Base-by-base conservation (phyloP, 768 basidiomycete genomes). In the Tremella yokohamensis region DNA sequence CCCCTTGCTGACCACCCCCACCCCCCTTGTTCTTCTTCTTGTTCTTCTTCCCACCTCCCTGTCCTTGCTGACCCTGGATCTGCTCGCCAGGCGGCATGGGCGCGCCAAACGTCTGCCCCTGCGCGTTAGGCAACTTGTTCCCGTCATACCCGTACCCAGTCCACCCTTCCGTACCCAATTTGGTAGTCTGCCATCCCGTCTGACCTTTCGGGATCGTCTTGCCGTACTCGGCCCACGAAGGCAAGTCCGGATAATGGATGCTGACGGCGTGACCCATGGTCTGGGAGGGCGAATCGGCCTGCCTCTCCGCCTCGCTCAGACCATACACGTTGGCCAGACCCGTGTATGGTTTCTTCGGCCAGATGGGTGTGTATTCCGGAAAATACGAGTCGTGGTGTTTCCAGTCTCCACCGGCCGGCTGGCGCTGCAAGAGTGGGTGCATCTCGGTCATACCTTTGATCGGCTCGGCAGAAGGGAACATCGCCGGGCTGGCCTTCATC, bases 301-400 rank as follows among this genome's bases (percentile, higher is more conserved):
- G 62, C 13, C 40, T 18, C 40, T 69, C 65, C 4, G 58, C 62
- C 20, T 54, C 56, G 1, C 52, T 63, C 4, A 72, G 55, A 8
- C 56, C 55, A 29, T 58, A 57, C 15, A 53, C 49, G 16, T 20
- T 29, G 7, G 49, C 26, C 26, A n/a, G 15, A 8, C 49, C 26
- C 20, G 19, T 50, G 51, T 52, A 52, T 7, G 24, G 18, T 19
- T 25, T 20, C 4, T 24, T 24, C 4, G 47, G 52, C 18, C 19
- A 61, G 60, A 52, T 49, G 49, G 53, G 62, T 39, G 40, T 60
- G 57, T 68, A 71, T 34, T 60, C 60, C 29, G 66, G 69, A 52
- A 63, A 70, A 51, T 70, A 70, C n/a, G 66, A 62, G 20, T 57
- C 38, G 44, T 70, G 69, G 49, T 70, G 69, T 45, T 70, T 66